Conservation (phyloP, 495 filamentous ascomycete species). For the Glonium stellatum region DNA sequence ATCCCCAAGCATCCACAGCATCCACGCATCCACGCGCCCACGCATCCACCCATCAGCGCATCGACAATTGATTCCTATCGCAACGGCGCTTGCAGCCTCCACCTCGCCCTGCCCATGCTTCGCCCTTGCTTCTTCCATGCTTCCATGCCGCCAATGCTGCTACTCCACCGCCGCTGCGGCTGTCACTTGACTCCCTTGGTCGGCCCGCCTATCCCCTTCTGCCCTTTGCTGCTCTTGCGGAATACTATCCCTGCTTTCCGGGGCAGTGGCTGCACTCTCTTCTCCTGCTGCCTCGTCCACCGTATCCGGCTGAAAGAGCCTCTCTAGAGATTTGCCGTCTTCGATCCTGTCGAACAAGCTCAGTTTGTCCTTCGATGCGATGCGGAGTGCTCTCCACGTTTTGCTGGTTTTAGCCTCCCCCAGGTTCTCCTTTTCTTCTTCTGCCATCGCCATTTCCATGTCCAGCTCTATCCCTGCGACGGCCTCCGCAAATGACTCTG, state of each 20-base stretch:
- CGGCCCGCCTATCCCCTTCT: conserved; percentile 26
- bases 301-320: conserved; percentile 40
- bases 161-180: conserved; percentile 32
- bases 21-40: too few relatives aligned
- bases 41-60: background rate
- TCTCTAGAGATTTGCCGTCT: conserved; percentile 59
- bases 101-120: conserved; percentile 39
- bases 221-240: conserved; percentile 25
- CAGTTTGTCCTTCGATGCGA: conserved; percentile 65
- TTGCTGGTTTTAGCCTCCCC: conserved; percentile 71
- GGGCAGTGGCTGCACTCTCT: conserved; percentile 19
- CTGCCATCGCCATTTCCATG: conserved; percentile 67
- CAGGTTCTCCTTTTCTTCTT: conserved; percentile 61
- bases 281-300: conserved; percentile 25
- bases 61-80: conserved; percentile 27
- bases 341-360: conserved; percentile 79
- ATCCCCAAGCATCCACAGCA: too few relatives aligned
- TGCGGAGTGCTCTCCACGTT: conserved; percentile 77
- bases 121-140: too few relatives aligned
- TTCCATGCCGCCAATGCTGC: too few relatives aligned
- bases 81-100: conserved; percentile 16
- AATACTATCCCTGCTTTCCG: conserved; percentile 26
- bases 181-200: conserved; percentile 27
- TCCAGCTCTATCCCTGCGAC: conserved; percentile 71
- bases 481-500: conserved; percentile 45